Conservation (phyloP, 2,329 filamentous ascomycete species). For the Fusarium pseudograminearum region DNA sequence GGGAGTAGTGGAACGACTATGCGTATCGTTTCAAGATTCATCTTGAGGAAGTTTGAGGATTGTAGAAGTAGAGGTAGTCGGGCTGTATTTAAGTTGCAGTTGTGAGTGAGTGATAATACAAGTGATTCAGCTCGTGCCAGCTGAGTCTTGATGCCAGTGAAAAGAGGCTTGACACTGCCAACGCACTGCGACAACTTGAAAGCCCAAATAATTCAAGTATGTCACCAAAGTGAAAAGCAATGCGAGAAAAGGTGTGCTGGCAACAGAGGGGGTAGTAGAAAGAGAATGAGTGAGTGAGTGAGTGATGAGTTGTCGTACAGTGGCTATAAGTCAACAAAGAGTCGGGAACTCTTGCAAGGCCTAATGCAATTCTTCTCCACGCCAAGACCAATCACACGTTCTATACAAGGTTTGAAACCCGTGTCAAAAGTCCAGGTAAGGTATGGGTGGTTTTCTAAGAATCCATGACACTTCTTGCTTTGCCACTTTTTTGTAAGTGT, state of each 20-base stretch:
- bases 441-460: slow-evolving; percentile 12
- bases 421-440: slow-evolving; percentile 17
- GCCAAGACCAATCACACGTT: slow-evolving; percentile 17
- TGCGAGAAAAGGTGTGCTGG: slow-evolving; percentile 2
- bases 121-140: slow-evolving; percentile 7
- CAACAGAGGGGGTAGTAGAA: slow-evolving; percentile 3
- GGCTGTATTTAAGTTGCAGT: slow-evolving; percentile 4
- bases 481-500: slow-evolving; percentile 27
- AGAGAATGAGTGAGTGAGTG: slow-evolving; percentile 7
- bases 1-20: slow-evolving; percentile 69
- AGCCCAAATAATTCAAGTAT: neutral
- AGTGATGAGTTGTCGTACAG: slow-evolving; percentile 20
- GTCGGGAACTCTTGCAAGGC: neutral
- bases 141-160: neutral
- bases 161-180: neutral
- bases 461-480: slow-evolving; percentile 40
- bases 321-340: slow-evolving; percentile 23
- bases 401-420: slow-evolving; percentile 5
- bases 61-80: neutral
- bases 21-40: slow-evolving; percentile 38
- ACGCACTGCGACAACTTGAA: neutral
- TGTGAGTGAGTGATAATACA: slow-evolving; percentile 22
- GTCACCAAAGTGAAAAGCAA: neutral
- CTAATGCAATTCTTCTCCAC: neutral
- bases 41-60: neutral